Base-by-base conservation (phyloP, 148 eudicot species). In the Rheum nobile region DNA sequence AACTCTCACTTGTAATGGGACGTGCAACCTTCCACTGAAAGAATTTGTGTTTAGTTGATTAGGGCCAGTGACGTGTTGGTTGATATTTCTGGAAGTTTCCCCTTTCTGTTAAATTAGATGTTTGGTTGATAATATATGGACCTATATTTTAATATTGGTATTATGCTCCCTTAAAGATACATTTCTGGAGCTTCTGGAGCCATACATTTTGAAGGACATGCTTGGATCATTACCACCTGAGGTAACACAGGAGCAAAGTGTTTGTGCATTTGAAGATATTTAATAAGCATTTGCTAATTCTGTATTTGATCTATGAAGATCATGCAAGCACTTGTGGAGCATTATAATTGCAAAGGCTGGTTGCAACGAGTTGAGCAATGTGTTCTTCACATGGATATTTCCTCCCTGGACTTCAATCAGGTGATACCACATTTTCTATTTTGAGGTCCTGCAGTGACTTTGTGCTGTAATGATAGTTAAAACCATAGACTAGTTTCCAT, bases 321-420 rank as follows among this genome's bases (percentile, higher is more conserved):
- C 75, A 94, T 94, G 98, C 98, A 94, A 91, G 98, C 91, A 75
- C 82, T 94, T 76, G 98, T 94, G 75, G 98, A 94, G 87, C 98
- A 94, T 75, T 94, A 94, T 72, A 91, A 87, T 76, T 63, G 72
- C 34, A 91, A 85, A 85, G 98, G 98, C 81, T 94, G 98, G 98
- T 75, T 94, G 84, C 98, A 89, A 77, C 85, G 98, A 78, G 90
- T 94, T 73, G 98, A 94, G 80, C 98, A 91, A 82, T 94, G 98
- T 77, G 93, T 94, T 81, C 95, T 94, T 74, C 97, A 94, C 82
- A 94, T 94, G 98, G 97, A 94, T 83, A 94, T 94, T 72, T 88
- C 91, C 79, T 94, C 98, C 63, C 79, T 94, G 90, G 98, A 94
- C 80, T 94, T 94, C 78, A 91, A 94, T 77, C 98, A 94, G 97